Percentiles rank a stretch among this genome's conserved stretches.
Conservation (phyloP, 768 basidiomycete genomes). For the Ramaria sp. region DNA sequence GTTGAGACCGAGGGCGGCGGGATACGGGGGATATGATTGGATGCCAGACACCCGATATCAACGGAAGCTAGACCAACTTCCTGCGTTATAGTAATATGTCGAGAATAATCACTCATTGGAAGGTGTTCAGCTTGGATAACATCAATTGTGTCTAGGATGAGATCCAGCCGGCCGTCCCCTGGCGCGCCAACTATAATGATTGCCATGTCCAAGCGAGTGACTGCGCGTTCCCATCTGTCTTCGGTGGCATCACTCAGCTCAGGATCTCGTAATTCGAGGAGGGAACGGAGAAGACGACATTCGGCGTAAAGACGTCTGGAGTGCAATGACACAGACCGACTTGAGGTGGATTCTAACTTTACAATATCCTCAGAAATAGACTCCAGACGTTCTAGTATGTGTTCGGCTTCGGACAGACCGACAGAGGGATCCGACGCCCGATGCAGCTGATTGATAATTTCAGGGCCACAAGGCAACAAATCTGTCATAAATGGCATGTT, state of each 20-base stretch:
- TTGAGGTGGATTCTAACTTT: not conserved
- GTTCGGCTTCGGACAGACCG: not conserved
- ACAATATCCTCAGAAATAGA: not conserved
- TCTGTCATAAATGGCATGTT: not conserved
- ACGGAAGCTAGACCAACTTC: not conserved
- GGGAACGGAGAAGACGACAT: constrained; percentile 46
- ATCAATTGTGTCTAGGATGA: constrained; percentile 53
- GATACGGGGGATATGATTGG: constrained; percentile 30
- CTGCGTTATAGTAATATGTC: not conserved
- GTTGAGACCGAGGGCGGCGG: constrained; percentile 45
- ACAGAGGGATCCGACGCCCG: not conserved
- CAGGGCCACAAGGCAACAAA: not conserved
- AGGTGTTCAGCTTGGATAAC: constrained; percentile 39
- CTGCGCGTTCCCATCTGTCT: constrained; percentile 27
- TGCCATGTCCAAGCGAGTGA: constrained; percentile 62
- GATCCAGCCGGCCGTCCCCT: constrained; percentile 46
- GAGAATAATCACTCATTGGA: constrained; percentile 7
- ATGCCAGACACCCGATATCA: constrained; percentile 14
- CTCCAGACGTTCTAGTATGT: not conserved
- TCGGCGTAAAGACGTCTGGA: constrained; percentile 68
- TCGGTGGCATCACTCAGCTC: constrained; percentile 7
- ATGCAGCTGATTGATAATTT: not conserved
- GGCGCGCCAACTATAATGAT: constrained; percentile 78
- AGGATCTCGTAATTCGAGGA: constrained; percentile 22
- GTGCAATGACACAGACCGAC: not conserved